Conservation (phyloP, 768 basidiomycete genomes). For the Kwoniella shandongensis region DNA sequence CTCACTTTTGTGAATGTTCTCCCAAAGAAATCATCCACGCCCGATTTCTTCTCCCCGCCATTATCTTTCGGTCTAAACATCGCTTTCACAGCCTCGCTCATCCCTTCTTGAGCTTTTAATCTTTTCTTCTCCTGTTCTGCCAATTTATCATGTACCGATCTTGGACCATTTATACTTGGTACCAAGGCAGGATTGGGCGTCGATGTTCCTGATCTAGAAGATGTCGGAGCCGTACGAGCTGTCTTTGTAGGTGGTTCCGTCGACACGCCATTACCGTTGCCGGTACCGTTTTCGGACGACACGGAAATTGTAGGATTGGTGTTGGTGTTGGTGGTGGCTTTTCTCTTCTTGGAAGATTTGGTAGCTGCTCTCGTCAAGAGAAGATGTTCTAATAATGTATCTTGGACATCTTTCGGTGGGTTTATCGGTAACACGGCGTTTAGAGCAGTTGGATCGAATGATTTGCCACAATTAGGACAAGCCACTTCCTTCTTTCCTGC, state of each 20-base stretch:
- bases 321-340: not conserved
- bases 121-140: constrained; percentile 80
- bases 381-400: constrained; percentile 31
- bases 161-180: constrained; percentile 51
- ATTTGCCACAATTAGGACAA: constrained; percentile 47
- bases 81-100: constrained; percentile 83
- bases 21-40: constrained; percentile 89
- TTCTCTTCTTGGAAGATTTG: constrained; percentile 46
- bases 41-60: constrained; percentile 58
- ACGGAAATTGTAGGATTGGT: not conserved
- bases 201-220: constrained; percentile 2
- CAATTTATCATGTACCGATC: constrained; percentile 69
- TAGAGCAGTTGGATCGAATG: constrained; percentile 28
- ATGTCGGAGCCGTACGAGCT: not conserved
- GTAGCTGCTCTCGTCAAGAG: constrained; percentile 26
- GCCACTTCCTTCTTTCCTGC: constrained; percentile 23
- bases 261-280: not conserved
- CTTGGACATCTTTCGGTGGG: constrained; percentile 41
- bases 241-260: constrained; percentile 5
- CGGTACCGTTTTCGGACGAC: not conserved
- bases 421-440: constrained; percentile 41
- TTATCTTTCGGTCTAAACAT: constrained; percentile 65
- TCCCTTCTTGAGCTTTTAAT: constrained; percentile 61
- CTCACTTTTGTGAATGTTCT: constrained; percentile 87
- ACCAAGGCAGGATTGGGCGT: not conserved